Evolutionary conservation across 441 rosid species (phyloP).

Genomic region (Jatropha podagrica): DNA sequence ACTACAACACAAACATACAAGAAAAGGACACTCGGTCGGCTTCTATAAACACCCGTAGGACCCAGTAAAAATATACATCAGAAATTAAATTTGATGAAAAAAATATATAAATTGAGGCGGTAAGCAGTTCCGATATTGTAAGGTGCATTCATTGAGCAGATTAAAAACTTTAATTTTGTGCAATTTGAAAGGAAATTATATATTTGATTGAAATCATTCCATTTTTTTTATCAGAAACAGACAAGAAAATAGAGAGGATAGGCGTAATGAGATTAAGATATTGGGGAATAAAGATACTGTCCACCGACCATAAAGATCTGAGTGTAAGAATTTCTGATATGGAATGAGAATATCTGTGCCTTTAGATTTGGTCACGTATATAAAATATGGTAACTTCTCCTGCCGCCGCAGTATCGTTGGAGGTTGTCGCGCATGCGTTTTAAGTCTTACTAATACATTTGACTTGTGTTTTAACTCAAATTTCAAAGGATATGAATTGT

Average conservation of each 20-base stretch:
- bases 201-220: no score
- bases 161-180: no score
- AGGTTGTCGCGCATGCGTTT: constrained; percentile 6
- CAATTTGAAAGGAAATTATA: no score
- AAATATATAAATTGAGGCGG: neutral
- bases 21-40: constrained; percentile 11
- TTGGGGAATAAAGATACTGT: neutral
- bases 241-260: no score
- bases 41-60: neutral
- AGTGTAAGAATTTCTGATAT: constrained; percentile 2
- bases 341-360: neutral
- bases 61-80: constrained; percentile 1
- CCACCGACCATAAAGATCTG: constrained; percentile 23
- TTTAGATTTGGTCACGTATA: constrained; percentile 3
- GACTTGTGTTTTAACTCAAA: neutral
- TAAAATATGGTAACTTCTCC: neutral
- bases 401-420: neutral
- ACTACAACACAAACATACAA: neutral
- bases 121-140: no score
- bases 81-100: neutral
- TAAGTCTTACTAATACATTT: neutral
- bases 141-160: no score
- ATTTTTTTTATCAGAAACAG: no score
- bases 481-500: no score
- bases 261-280: neutral